These are phyloP conservation scores for Boeremia exigua DNA, from an alignment of 2,329 filamentous ascomycete species.

Conservation along the genomic window DNA sequence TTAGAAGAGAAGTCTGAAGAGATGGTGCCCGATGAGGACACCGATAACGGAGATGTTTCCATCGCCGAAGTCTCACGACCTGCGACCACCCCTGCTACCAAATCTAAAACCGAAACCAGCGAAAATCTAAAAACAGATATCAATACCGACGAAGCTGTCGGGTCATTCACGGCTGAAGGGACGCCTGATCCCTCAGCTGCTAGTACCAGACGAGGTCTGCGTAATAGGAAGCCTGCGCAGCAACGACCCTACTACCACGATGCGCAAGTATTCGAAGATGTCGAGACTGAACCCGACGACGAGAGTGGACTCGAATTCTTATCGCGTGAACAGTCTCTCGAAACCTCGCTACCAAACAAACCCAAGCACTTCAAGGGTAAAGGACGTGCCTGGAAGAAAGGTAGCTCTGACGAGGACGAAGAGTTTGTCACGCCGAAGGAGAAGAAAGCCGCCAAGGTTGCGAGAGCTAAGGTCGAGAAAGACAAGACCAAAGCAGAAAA, in stretches of 20 bases:
- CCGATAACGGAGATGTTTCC: slow-evolving; percentile 16
- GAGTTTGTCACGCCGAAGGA: slow-evolving; percentile 32
- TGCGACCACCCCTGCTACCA: slow-evolving; percentile 14
- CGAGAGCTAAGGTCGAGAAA: slow-evolving; percentile 17
- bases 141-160: slow-evolving; percentile 6
- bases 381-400: slow-evolving; percentile 42
- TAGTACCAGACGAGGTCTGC: slow-evolving; percentile 38
- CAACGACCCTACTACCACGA: slow-evolving; percentile 45
- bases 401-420: slow-evolving; percentile 40
- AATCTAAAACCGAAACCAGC: slow-evolving; percentile 2
- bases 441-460: slow-evolving; percentile 19
- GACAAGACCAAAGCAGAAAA: slow-evolving; percentile 20
- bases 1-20: slow-evolving; percentile 29
- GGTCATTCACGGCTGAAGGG: slow-evolving; percentile 18
- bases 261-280: slow-evolving; percentile 40
- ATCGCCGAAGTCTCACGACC: slow-evolving; percentile 17
- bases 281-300: slow-evolving; percentile 10
- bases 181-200: slow-evolving; percentile 36
- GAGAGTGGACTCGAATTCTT: slow-evolving; percentile 5
- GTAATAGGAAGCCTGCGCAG: slow-evolving; percentile 42
- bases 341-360: background rate
- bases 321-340: slow-evolving; percentile 10
- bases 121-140: background rate
- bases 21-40: slow-evolving; percentile 17
- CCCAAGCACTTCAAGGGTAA: slow-evolving; percentile 42